These are phyloP conservation scores for Chlamydomonas eustigma DNA, from an alignment of 139 green algal genomes.

Conservation along the genomic window DNA sequence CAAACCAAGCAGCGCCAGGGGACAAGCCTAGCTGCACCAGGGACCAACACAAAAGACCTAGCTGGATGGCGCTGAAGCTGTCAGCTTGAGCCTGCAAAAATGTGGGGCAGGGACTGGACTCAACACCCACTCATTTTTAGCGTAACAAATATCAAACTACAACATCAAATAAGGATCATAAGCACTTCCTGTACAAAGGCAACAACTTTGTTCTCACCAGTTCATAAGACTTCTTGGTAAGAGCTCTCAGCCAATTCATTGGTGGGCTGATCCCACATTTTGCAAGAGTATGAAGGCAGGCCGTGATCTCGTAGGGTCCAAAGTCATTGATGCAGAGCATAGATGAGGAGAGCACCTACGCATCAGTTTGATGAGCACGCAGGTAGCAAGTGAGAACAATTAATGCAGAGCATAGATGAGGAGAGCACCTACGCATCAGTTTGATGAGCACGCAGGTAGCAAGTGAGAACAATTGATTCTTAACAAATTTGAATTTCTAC, in stretches of 20 bases:
- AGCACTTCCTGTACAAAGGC: too few relatives aligned
- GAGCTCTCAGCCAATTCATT: neutral
- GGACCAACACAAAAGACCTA: neutral
- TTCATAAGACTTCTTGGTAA: neutral
- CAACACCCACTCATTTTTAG: too few relatives aligned
- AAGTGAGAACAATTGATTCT: too few relatives aligned
- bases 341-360: neutral
- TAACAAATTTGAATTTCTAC: neutral
- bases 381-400: neutral
- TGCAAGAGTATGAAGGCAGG: neutral
- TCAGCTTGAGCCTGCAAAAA: neutral
- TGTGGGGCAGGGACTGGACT: too few relatives aligned
- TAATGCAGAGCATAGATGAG: neutral
- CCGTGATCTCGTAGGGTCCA: neutral
- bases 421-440: neutral
- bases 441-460: neutral
- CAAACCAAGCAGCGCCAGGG: neutral
- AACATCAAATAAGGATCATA: too few relatives aligned
- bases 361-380: neutral
- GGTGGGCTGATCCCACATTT: neutral
- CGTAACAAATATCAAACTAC: too few relatives aligned
- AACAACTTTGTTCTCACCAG: neutral
- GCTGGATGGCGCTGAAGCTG: neutral
- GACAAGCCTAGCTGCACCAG: neutral
- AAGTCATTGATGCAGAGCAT: neutral